Percentiles rank a stretch among this genome's conserved stretches.
Conservation (phyloP, 495 filamentous ascomycete species). For the Cryomyces minteri region DNA sequence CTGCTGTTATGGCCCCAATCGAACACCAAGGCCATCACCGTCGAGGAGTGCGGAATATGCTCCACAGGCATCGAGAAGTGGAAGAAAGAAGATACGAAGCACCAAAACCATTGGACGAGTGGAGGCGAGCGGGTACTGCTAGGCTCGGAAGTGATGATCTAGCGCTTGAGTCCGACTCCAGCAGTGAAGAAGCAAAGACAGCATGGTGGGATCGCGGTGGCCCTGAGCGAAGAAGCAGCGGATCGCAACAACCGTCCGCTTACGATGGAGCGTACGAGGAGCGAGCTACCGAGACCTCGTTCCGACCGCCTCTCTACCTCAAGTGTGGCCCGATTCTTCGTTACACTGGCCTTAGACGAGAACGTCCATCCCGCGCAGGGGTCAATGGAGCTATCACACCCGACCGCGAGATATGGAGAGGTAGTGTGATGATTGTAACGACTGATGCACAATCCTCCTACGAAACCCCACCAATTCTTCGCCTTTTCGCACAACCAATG, state of each 20-base stretch:
- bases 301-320: slow-evolving; percentile 67
- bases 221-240: slow-evolving; percentile 5
- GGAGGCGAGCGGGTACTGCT: slow-evolving; percentile 12
- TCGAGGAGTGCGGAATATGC: slow-evolving; percentile 6
- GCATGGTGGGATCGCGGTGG: slow-evolving; percentile 18
- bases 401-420: slow-evolving; percentile 68
- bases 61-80: slow-evolving; percentile 13
- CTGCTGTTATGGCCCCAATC: neutral
- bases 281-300: slow-evolving; percentile 32
- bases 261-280: slow-evolving; percentile 18
- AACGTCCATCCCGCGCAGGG: slow-evolving; percentile 9
- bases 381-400: slow-evolving; percentile 9
- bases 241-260: neutral
- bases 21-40: slow-evolving; percentile 5
- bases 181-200: slow-evolving; percentile 1
- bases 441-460: slow-evolving; percentile 65
- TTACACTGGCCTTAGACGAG: slow-evolving; percentile 62
- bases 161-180: slow-evolving; percentile 8
- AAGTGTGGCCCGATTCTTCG: slow-evolving; percentile 80
- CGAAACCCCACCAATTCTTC: slow-evolving; percentile 53
- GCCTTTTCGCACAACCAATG: slow-evolving; percentile 72
- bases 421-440: slow-evolving; percentile 87
- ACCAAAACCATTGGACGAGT: slow-evolving; percentile 17
- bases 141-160: slow-evolving; percentile 12
- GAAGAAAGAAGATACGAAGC: slow-evolving; percentile 11